Base-by-base conservation (phyloP, 2,329 filamentous ascomycete genomes). In the Sclerotinia subarctica region DNA sequence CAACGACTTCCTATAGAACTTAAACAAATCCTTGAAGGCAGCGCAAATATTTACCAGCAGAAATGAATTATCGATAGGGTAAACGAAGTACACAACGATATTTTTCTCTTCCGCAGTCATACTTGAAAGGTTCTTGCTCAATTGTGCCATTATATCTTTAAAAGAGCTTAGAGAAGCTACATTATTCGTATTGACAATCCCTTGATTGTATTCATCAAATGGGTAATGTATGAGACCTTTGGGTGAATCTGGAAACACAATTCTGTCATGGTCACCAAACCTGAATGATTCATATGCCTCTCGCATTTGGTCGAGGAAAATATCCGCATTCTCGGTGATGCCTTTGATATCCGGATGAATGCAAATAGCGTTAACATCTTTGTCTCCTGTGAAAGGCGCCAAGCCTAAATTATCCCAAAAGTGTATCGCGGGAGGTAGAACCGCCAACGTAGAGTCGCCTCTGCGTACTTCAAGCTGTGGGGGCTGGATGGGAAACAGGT, bases 401-500 rank as follows among this genome's bases (percentile, higher is more conserved):
- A 96, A 82, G 0, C 91, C 90, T 24, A 96, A 80, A 58, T 89
- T 88, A 75, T 95, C 92, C 93, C 92, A 96, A 75, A 95, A 96
- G 0, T 84, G 81, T 26, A 94, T 81, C 0, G 91, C 90, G 0
- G 91, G 86, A 2, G 92, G 90, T 29, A 94, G 81, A 51, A 96
- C 82, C 15, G 93, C 92, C 67, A 93, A 84, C 59, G 85, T 86
- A 1, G 84, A 83, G 51, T 93, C 90, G 26, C 88, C 86, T 65
- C 92, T 84, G 60, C 89, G 88, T 15, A 96, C 82, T 72, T 92
- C 88, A 49, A 95, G 80, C 74, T 91, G 89, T 1, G 92, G 91
- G 0, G 88, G 81, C 1, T 86, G 84, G 2, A 95, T 85, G 52
- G 83, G 81, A 71, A 90, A 90, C 2, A 89, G 78, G 70, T 82